Percentiles rank a stretch among this genome's conserved stretches.
Evolutionary conservation across 139 green algal genomes (phyloP).

Genomic region (Micromonas commoda): DNA sequence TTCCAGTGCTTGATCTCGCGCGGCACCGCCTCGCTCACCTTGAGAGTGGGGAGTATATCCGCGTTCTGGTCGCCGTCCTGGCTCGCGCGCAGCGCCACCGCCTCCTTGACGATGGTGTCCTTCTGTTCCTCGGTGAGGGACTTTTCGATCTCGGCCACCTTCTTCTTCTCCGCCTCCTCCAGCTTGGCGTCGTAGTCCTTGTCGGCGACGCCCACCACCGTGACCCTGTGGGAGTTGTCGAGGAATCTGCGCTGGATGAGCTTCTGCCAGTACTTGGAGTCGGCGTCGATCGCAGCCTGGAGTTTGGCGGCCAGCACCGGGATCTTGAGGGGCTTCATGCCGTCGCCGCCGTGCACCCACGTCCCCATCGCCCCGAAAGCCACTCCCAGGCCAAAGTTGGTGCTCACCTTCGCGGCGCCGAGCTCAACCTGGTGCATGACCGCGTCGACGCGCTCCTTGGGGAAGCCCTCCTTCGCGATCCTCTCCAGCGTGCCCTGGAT

Average conservation of each 20-base stretch:
- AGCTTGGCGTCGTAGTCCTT: conserved; percentile 31
- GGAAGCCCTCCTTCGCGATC: conserved; percentile 21
- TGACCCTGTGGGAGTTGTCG: conserved; percentile 29
- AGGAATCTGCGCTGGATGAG: conserved; percentile 26
- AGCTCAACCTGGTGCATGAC: conserved; percentile 32
- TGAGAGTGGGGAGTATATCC: conserved; percentile 16
- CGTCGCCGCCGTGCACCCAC: conserved; percentile 34
- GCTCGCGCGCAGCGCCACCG: not conserved
- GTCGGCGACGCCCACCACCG: conserved; percentile 9
- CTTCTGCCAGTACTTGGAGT: conserved; percentile 30
- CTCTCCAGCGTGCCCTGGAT: conserved; percentile 17
- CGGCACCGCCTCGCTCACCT: conserved; percentile 11
- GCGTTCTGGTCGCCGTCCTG: conserved; percentile 21
- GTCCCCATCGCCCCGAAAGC: conserved; percentile 24
- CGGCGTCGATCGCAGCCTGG: conserved; percentile 18
- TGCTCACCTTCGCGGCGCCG: conserved; percentile 16
- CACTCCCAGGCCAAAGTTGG: conserved; percentile 24
- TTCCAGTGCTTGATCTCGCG: conserved; percentile 4
- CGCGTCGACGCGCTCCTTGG: conserved; percentile 26
- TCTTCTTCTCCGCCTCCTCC: conserved; percentile 27
- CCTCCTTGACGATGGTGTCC: conserved; percentile 22
- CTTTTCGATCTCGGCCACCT: conserved; percentile 11
- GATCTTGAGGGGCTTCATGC: conserved; percentile 13
- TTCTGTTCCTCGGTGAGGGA: conserved; percentile 28
- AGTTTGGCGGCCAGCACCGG: conserved; percentile 12